Conservation (phyloP, 805 yeast species). For the Metschnikowia orientalis region DNA sequence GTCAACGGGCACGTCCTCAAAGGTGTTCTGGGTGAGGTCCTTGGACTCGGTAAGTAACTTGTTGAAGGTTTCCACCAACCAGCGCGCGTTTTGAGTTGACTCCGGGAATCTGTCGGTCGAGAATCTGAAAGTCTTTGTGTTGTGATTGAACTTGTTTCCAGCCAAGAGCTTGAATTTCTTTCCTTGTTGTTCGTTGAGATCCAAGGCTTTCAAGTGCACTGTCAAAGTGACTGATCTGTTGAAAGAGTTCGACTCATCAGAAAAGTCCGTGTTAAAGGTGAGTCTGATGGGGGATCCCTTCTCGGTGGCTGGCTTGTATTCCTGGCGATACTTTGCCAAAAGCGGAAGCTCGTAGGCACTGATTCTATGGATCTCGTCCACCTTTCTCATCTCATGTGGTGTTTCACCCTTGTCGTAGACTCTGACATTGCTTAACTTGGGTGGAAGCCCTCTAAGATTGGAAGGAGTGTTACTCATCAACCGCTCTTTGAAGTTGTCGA, state of each 20-base stretch:
- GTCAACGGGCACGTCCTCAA: conserved; percentile 78
- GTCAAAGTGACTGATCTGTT: conserved; percentile 64
- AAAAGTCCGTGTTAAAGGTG: conserved; percentile 61
- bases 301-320: conserved; percentile 48
- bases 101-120: conserved; percentile 63
- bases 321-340: conserved; percentile 68
- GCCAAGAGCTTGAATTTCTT: conserved; percentile 79
- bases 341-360: conserved; percentile 93
- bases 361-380: conserved; percentile 70
- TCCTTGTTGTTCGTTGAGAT: conserved; percentile 45
- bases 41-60: conserved; percentile 62
- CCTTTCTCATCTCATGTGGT: conserved; percentile 56
- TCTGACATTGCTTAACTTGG: conserved; percentile 31
- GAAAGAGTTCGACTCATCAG: conserved; percentile 67
- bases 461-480: conserved; percentile 40
- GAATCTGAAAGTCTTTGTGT: conserved; percentile 57
- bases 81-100: conserved; percentile 82
- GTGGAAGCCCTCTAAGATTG: conserved; percentile 34
- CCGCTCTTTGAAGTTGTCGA: conserved; percentile 40
- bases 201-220: conserved; percentile 51
- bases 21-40: conserved; percentile 53
- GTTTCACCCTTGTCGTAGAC: conserved; percentile 35
- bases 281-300: conserved; percentile 54
- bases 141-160: conserved; percentile 69
- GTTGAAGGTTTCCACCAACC: conserved; percentile 59